Conservation (phyloP, 1,139 yeast species). For the Yamadazyma atmosphaerica region DNA sequence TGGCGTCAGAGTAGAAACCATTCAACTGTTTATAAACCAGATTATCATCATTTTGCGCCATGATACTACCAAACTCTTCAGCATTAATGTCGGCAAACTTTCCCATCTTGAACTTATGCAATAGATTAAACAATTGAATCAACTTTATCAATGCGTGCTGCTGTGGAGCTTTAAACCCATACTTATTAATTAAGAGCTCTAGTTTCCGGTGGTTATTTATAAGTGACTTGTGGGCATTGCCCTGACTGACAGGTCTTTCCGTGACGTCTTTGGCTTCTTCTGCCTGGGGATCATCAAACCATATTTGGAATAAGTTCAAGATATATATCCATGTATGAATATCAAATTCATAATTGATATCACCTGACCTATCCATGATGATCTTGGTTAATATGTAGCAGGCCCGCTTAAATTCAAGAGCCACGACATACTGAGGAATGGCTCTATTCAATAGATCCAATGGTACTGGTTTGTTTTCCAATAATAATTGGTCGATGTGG, state of each 20-base stretch:
- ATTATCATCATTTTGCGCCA: neutral
- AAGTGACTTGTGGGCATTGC: conserved; percentile 1
- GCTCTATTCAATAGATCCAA: neutral
- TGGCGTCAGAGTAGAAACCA: neutral
- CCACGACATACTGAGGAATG: conserved; percentile 13
- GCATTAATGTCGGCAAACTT: neutral
- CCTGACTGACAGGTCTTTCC: neutral
- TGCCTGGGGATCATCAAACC: conserved; percentile 9
- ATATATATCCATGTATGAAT: conserved; percentile 12
- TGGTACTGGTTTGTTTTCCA: conserved; percentile 7
- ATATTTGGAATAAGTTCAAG: conserved; percentile 11
- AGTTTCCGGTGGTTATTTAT: neutral
- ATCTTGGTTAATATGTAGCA: conserved; percentile 7
- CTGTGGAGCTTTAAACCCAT: neutral
- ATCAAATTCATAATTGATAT: conserved; percentile 1
- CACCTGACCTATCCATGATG: neutral
- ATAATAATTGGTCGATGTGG: conserved; percentile 6
- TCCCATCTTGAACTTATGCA: neutral
- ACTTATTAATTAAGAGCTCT: neutral
- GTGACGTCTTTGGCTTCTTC: neutral
- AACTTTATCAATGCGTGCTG: neutral
- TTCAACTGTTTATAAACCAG: neutral
- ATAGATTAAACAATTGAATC: neutral
- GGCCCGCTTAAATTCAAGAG: conserved; percentile 11
- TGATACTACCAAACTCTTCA: neutral